Conservation (phyloP, 768 basidiomycete genomes). For the Russula sp. region DNA sequence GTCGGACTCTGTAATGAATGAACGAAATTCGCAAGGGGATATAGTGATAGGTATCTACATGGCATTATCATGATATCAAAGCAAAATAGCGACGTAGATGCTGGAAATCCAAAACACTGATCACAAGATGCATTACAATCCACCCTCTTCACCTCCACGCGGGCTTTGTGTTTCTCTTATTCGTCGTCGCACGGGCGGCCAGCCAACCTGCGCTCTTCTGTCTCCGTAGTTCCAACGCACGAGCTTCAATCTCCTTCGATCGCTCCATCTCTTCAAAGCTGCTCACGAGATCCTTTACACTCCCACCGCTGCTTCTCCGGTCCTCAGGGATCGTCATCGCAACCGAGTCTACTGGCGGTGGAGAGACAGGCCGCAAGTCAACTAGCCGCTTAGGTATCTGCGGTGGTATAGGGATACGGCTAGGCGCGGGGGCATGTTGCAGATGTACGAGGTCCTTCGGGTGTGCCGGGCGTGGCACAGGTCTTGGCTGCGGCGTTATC, state of each 20-base stretch:
- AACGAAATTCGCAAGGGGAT: neutral
- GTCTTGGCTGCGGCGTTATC: conserved; percentile 49
- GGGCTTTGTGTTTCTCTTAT: conserved; percentile 8
- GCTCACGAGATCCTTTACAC: conserved; percentile 65
- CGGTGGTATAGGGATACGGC: conserved; percentile 39
- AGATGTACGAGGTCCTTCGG: conserved; percentile 64
- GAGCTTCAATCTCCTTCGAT: conserved; percentile 26
- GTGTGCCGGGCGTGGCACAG: conserved; percentile 36
- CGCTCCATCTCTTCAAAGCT: conserved; percentile 48
- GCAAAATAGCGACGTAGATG: neutral
- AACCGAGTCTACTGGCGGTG: conserved; percentile 26
- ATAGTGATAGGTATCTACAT: neutral
- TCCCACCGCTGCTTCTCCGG: conserved; percentile 58
- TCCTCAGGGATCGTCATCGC: conserved; percentile 27
- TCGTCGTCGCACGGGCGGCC: conserved; percentile 4
- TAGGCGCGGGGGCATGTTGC: conserved; percentile 40
- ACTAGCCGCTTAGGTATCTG: conserved; percentile 45
- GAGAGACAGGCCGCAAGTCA: conserved; percentile 44
- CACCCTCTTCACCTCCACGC: conserved; percentile 19
- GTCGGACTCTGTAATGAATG: no score
- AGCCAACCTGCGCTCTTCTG: conserved; percentile 33
- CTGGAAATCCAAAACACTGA: neutral
- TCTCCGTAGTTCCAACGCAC: conserved; percentile 28
- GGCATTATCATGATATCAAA: neutral
- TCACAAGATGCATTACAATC: neutral